Conservation (phyloP, 2,329 filamentous ascomycete genomes). For the Diaporthe citri region DNA sequence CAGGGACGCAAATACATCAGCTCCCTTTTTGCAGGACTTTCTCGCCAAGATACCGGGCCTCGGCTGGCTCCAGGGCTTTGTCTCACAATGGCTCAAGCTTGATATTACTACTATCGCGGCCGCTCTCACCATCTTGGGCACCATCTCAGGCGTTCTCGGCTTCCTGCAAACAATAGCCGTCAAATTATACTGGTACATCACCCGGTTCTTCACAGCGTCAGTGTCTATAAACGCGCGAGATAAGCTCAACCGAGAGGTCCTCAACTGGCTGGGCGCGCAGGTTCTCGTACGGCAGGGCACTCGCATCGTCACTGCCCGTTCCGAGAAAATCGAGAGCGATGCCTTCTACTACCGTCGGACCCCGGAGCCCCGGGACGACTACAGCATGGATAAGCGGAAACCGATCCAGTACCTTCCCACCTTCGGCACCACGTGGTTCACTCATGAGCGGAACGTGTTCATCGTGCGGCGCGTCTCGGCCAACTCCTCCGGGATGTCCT, state of each 20-base stretch:
- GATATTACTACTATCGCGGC: constrained; percentile 51
- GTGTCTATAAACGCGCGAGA: constrained; percentile 53
- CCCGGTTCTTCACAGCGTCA: constrained; percentile 53
- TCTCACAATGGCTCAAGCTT: constrained; percentile 51
- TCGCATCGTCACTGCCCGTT: constrained; percentile 52
- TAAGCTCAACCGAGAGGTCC: constrained; percentile 53
- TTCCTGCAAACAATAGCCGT: constrained; percentile 47
- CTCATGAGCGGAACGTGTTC: constrained; percentile 50
- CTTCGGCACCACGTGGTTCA: constrained; percentile 54
- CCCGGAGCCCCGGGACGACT: constrained; percentile 48
- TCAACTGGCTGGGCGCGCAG: constrained; percentile 54
- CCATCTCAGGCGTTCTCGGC: constrained; percentile 48
- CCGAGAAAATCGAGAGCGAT: constrained; percentile 49
- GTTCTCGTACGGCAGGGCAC: constrained; percentile 49
- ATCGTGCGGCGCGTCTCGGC: constrained; percentile 51
- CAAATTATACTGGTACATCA: constrained; percentile 53
- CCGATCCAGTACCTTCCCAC: constrained; percentile 55
- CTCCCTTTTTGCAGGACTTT: constrained; percentile 41
- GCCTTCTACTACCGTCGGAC: constrained; percentile 47
- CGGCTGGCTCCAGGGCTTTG: constrained; percentile 48
- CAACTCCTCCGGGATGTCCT: constrained; percentile 33
- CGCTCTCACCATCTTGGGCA: constrained; percentile 51
- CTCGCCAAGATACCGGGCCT: constrained; percentile 48
- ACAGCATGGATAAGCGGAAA: constrained; percentile 49
- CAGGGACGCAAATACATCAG: constrained; percentile 22